Evolutionary conservation across 768 basidiomycete genomes (phyloP), one percentile per base, ranked within the genome.

Genomic region (Trametes cingulata): DNA sequence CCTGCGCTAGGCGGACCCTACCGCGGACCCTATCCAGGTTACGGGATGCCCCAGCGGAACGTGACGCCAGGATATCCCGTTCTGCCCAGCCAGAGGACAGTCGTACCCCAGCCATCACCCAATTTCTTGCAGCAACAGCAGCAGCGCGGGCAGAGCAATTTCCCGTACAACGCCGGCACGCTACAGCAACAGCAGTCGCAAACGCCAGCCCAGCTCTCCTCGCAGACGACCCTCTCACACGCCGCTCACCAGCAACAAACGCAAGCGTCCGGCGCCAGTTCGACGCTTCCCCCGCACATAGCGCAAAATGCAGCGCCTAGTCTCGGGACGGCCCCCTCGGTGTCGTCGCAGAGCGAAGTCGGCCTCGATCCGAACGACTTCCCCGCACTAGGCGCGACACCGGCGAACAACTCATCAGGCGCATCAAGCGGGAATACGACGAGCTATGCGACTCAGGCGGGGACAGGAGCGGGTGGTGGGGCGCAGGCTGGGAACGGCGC

Each of bases 331-430:
- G 81, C 85, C 37, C 82, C 85, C 47, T 85, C 84, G 48, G 81
- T 79, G 61, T 85, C 85, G 51, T 87, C 87, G 25, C 77, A 83
- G 35, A 87, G 82, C 72, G 91, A 92, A 69, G 85, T 90, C 59
- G 88, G 86, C 19, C 83, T 92, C 39, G 91, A 93, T 77, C 90
- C 85, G 33, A 91, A 90, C 69, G 91, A 92, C 73, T 92, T 93
- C 67, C 91, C 91, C n/a, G 91, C 90, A 14, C 82, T 93, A 19
- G 91, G 91, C 33, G 78, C 82, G 40, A 85, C 86, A 42, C 80
- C 82, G 14, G 80, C 78, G 36, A 70, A 65, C 76, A 64, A 76
- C 55, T 61, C 79, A 65, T 77, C 78, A 60, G 77, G 70, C 8
- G 65, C 75, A 20, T 59, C 73, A 17, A 74, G 67, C 33, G 76